These are phyloP conservation scores for Quercus rubra DNA, from an alignment of 306 rosid genomes.

Conservation along the genomic window DNA sequence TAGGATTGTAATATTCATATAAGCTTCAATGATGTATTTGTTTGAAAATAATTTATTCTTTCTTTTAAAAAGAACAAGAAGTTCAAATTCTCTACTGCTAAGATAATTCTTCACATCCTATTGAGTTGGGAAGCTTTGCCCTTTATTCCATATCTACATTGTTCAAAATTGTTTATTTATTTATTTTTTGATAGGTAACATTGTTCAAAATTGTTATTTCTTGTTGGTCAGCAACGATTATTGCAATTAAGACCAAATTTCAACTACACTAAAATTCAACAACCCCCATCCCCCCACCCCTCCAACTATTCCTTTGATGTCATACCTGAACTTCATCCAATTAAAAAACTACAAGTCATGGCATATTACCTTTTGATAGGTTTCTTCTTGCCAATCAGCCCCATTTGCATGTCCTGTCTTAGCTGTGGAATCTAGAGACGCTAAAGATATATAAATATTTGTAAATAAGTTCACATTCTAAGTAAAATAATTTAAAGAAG, in stretches of 20 bases:
- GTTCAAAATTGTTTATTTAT: background rate
- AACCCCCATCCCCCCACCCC: background rate
- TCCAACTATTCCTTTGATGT: background rate
- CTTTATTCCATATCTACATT: background rate
- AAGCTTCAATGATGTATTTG: background rate
- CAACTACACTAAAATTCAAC: background rate
- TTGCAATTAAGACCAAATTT: background rate
- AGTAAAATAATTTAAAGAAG: background rate
- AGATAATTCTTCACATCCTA: background rate
- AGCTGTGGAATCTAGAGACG: conserved; percentile 73
- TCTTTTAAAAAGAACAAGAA: background rate
- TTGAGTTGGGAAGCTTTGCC: background rate
- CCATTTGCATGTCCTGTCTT: conserved; percentile 70
- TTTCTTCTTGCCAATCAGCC: conserved; percentile 80
- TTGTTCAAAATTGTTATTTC: background rate
- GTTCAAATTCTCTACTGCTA: background rate
- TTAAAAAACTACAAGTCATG: background rate
- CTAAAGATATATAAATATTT: conserved; percentile 31
- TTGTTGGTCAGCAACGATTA: background rate
- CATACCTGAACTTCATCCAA: background rate
- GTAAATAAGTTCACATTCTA: background rate
- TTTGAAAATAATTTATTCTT: background rate
- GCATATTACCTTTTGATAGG: conserved; percentile 65
- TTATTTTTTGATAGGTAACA: background rate
- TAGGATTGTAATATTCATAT: background rate